A percentile compares a stretch with the other conserved stretches of the same genome.
Conservation (phyloP, 1,139 yeast species). For the Zhuliangozyma blackwelliae region DNA sequence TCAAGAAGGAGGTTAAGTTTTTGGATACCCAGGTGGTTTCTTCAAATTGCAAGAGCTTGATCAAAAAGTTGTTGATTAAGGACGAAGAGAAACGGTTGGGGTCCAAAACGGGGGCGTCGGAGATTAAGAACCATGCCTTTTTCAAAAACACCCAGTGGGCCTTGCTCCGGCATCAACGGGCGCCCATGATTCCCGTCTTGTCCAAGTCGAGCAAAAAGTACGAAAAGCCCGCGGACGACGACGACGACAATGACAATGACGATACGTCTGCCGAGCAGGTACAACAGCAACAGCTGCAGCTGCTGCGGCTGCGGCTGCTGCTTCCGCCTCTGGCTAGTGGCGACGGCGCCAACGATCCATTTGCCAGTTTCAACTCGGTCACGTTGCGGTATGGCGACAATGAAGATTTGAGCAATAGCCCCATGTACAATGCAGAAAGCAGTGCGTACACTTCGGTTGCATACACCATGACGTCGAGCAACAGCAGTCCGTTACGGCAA, state of each 20-base stretch:
- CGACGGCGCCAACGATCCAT: slow-evolving; percentile 59
- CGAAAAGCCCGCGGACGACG: slow-evolving; percentile 9
- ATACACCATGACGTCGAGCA: slow-evolving; percentile 47
- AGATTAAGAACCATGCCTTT: slow-evolving; percentile 83
- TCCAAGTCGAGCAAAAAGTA: slow-evolving; percentile 45
- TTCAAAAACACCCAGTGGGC: slow-evolving; percentile 96
- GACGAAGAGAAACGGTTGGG: slow-evolving; percentile 89
- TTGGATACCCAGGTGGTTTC: slow-evolving; percentile 55
- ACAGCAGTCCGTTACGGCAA: slow-evolving; percentile 29
- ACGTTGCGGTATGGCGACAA: slow-evolving; percentile 75
- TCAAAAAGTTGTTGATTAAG: slow-evolving; percentile 76
- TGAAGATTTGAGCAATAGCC: slow-evolving; percentile 25
- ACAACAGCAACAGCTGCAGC: slow-evolving; percentile 34
- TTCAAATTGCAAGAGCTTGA: slow-evolving; percentile 71
- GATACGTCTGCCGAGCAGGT: slow-evolving; percentile 13
- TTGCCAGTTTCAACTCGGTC: slow-evolving; percentile 82
- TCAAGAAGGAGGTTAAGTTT: slow-evolving; percentile 79
- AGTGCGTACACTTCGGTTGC: slow-evolving; percentile 63
- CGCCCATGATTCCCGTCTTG: slow-evolving; percentile 90
- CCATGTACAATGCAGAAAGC: slow-evolving; percentile 47
- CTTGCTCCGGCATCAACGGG: slow-evolving; percentile 79
- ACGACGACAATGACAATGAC: slow-evolving; percentile 7
- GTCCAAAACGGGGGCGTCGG: slow-evolving; percentile 90
- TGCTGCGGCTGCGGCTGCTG: too few species aligned
- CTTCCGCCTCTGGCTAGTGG: slow-evolving; percentile 16